Evolutionary conservation across 164 flowering plant genomes (phyloP), one percentile per base, ranked within the genome.

Genomic region (Aristolochia fimbriata): DNA sequence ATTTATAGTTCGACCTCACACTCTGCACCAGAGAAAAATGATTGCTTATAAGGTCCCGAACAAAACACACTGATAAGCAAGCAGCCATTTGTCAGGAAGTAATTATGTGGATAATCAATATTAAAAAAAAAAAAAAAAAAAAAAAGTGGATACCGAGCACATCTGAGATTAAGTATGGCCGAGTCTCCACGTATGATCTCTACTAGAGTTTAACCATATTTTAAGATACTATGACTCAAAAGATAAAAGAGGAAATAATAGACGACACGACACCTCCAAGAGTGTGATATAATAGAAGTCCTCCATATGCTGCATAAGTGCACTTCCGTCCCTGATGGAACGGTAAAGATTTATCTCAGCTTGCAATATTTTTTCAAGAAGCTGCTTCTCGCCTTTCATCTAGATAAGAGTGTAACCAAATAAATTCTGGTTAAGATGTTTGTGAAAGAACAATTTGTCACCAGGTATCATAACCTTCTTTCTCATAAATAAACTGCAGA

Each of bases 301-400:
- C 63, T 93, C 98, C 98, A 93, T 89, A 70, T 93, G 98, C 74
- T 93, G 98, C 97, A 87, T 89, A 55, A 93, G 87, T 20, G 90
- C 98, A 72, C 76, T 93, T 49, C 98, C 98, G 74, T 93, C 98
- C 71, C 98, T 81, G 51, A 93, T 83, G 62, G 97, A 67, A 3
- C 83, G 93, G 67, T 84, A 89, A 27, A 89, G 76, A 68, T 84
- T 89, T 48, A 93, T 93, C 68, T 92, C 98, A 2, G 98, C 83
- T 58, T 86, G 84, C 74, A 92, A 62, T 58, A 92, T 78, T 64
- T 84, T 84, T 65, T 83, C 93, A 51, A 92, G 62, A 15, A 92
- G 87, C 64, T 89, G 86, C 72, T 73, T 89, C 73, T 93, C 98
- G 57, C 98, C 98, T 80, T 86, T 93, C 91, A 93, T 82, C 96